These are phyloP conservation scores for Allantophomopsis cytisporea DNA, from an alignment of 2,329 filamentous ascomycete species.

Conservation along the genomic window DNA sequence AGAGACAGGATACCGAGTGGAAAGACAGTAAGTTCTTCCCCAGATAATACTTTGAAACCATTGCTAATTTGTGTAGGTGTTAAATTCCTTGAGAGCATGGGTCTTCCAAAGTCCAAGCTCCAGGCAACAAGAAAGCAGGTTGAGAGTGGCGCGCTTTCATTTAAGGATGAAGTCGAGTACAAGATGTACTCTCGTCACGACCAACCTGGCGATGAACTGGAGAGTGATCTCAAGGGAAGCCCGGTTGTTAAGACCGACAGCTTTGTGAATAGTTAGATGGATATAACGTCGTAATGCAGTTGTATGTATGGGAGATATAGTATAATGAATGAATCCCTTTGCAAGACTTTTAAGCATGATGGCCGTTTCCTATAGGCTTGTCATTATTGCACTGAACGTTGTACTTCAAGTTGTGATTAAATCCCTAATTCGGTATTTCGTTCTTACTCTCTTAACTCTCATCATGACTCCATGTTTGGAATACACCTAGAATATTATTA, in stretches of 20 bases:
- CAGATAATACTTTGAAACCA: neutral
- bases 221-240: conserved; percentile 12
- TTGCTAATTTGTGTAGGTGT: conserved; percentile 26
- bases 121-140: conserved; percentile 43
- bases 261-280: neutral
- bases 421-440: too few relatives aligned
- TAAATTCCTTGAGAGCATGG: conserved; percentile 49
- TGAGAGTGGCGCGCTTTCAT: conserved; percentile 44
- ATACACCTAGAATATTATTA: too few relatives aligned
- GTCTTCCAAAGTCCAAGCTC: conserved; percentile 46
- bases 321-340: too few relatives aligned
- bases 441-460: too few relatives aligned
- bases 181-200: conserved; percentile 49
- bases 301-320: too few relatives aligned
- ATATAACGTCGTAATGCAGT: too few relatives aligned
- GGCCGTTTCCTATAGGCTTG: too few relatives aligned
- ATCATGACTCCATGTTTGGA: too few relatives aligned
- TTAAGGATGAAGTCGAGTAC: conserved; percentile 41
- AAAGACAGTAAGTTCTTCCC: conserved; percentile 41
- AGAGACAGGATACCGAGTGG: conserved; percentile 70
- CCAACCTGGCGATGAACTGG: conserved; percentile 26
- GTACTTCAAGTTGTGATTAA: too few relatives aligned
- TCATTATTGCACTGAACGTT: too few relatives aligned
- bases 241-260: conserved; percentile 4
- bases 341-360: too few relatives aligned